These are phyloP conservation scores for Coemansia javaensis DNA, from an alignment of 192 early-diverging fungal species.

Conservation along the genomic window DNA sequence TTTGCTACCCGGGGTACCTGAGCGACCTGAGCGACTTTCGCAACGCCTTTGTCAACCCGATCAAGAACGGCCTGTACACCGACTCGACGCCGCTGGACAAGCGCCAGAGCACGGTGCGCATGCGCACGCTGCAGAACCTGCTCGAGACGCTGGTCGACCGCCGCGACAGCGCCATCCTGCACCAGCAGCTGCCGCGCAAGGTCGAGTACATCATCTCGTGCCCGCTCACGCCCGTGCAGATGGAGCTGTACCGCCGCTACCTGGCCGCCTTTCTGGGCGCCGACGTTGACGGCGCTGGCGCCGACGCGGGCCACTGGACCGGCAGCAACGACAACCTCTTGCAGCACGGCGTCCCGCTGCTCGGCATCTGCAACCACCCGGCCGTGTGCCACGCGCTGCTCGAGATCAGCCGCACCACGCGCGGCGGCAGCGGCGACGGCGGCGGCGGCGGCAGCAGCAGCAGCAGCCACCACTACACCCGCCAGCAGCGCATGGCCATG, in stretches of 20 bases:
- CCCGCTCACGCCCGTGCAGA: conserved; percentile 56
- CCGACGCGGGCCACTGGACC: not conserved
- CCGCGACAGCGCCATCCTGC: conserved; percentile 51
- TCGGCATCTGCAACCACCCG: conserved; percentile 65
- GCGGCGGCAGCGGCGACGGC: not conserved
- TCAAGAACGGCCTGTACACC: conserved; percentile 55
- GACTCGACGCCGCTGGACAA: conserved; percentile 40
- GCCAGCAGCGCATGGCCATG: too few relatives aligned
- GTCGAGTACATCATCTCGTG: conserved; percentile 67
- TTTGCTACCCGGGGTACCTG: conserved; percentile 60
- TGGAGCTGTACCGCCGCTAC: conserved; percentile 53
- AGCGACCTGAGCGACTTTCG: conserved; percentile 56
- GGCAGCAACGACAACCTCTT: conserved; percentile 11
- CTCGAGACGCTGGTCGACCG: conserved; percentile 61
- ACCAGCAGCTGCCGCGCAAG: conserved; percentile 62
- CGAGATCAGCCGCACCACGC: not conserved
- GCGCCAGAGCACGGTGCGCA: conserved; percentile 10
- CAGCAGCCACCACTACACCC: too few relatives aligned
- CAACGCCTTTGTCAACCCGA: conserved; percentile 56
- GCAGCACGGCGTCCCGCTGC: conserved; percentile 15
- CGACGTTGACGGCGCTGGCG: not conserved
- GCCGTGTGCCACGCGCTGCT: conserved; percentile 39
- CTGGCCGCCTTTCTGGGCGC: conserved; percentile 6
- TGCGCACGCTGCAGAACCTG: conserved; percentile 62
- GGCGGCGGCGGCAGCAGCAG: too few relatives aligned